Evolutionary conservation across 768 basidiomycete genomes (phyloP).

Genomic region (Dioszegia aurantiaca): DNA sequence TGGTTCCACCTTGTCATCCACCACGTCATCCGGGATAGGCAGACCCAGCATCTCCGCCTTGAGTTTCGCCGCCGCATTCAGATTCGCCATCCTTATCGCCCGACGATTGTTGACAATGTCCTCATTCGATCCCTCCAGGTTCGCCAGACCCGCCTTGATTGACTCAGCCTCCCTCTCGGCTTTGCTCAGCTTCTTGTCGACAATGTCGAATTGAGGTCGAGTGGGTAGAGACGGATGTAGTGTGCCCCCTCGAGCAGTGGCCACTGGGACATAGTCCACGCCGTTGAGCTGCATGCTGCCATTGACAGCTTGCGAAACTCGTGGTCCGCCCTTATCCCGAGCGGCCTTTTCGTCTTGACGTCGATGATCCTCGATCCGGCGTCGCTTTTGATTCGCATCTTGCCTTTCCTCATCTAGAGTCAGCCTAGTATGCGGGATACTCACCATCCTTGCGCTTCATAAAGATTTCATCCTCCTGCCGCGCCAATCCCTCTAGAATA

Average conservation of each 20-base stretch:
- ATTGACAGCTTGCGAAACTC: conserved; percentile 18
- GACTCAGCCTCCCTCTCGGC: conserved; percentile 26
- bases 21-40: conserved; percentile 9
- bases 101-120: conserved; percentile 86
- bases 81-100: conserved; percentile 90
- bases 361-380: conserved; percentile 62
- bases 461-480: conserved; percentile 93
- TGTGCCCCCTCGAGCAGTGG: conserved; percentile 32
- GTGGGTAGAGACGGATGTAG: conserved; percentile 64
- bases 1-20: conserved; percentile 19
- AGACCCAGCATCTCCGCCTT: conserved; percentile 73
- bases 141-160: conserved; percentile 29
- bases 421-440: conserved; percentile 47
- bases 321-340: conserved; percentile 14
- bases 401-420: conserved; percentile 85
- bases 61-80: conserved; percentile 90
- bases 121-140: conserved; percentile 72
- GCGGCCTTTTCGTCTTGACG: conserved; percentile 52
- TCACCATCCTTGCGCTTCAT: conserved; percentile 83
- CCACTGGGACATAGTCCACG: conserved; percentile 49
- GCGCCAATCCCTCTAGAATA: conserved; percentile 92
- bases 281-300: conserved; percentile 46
- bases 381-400: conserved; percentile 83
- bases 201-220: conserved; percentile 58
- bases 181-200: conserved; percentile 24